phyloP scores from a whole-genome alignment of 2,329 filamentous ascomycete species.

The Mycocentrospora acerina region DNA sequence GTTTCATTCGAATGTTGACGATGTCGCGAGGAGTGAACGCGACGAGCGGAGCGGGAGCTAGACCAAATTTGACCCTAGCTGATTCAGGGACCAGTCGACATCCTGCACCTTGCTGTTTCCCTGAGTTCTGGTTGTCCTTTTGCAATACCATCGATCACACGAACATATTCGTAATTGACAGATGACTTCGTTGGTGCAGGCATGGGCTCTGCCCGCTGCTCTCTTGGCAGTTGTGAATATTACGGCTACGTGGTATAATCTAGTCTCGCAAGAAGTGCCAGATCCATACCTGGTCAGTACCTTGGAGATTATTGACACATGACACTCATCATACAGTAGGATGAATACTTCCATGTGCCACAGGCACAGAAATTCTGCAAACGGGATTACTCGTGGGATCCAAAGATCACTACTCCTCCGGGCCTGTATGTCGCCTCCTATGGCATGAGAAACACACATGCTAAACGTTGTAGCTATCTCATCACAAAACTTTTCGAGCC shows the following conservation, averaged over 20 bases:
- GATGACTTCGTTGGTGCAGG: conserved; percentile 24
- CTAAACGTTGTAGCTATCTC: conserved; percentile 40
- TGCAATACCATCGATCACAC: neutral
- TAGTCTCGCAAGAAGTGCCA: conserved; percentile 53
- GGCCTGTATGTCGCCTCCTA: conserved; percentile 58
- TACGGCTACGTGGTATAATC: conserved; percentile 27
- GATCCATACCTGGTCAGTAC: conserved; percentile 60
- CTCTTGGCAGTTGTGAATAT: conserved; percentile 23
- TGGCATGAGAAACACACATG: conserved; percentile 26
- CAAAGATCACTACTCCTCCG: conserved; percentile 95
- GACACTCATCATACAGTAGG: conserved; percentile 51
- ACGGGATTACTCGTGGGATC: conserved; percentile 76
- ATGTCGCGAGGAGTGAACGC: conserved; percentile 11
- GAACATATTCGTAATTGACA: neutral
- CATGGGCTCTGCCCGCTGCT: conserved; percentile 25
- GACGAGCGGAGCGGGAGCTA: conserved; percentile 10
- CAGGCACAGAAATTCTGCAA: conserved; percentile 87
- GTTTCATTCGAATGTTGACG: conserved; percentile 11
- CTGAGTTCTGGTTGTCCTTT: neutral
- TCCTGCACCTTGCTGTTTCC: neutral
- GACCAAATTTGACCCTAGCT: neutral
- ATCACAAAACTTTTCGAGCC: conserved; percentile 42
- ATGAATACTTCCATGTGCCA: conserved; percentile 85
- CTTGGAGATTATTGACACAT: neutral
- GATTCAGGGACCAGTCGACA: neutral